A percentile compares a stretch with the other conserved stretches of the same genome.
Evolutionary conservation across 305 asterid species (phyloP).

Genomic region (Lippia alba): DNA sequence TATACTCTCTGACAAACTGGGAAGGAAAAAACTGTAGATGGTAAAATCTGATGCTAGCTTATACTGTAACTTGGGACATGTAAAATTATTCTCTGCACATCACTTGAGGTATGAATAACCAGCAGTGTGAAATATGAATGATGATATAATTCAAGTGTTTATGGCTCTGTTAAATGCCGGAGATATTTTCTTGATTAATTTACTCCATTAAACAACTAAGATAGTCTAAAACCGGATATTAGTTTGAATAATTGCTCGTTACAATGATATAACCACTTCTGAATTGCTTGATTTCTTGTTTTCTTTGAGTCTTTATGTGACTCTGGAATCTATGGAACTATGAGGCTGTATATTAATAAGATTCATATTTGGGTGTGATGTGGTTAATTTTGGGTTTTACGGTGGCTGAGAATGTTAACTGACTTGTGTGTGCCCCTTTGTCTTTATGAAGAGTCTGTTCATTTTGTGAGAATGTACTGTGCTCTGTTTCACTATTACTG

Average conservation of each 20-base stretch:
- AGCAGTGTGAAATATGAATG: no score
- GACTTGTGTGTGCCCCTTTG: not conserved
- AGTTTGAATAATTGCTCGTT: slow-evolving; percentile 2
- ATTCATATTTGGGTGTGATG: slow-evolving; percentile 6
- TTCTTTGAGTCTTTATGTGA: no score
- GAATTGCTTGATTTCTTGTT: not conserved
- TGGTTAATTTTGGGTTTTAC: not conserved
- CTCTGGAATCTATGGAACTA: no score
- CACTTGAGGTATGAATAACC: not conserved
- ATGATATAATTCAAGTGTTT: no score
- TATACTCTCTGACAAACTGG: slow-evolving; percentile 32
- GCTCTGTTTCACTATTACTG: not conserved
- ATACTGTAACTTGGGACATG: slow-evolving; percentile 16
- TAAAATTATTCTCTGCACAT: slow-evolving; percentile 17
- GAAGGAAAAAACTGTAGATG: not conserved
- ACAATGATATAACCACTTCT: not conserved
- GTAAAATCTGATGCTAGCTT: not conserved
- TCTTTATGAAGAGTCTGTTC: not conserved
- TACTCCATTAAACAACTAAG: not conserved
- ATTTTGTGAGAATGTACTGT: not conserved
- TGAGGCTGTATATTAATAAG: not conserved
- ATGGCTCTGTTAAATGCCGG: no score
- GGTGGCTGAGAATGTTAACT: no score
- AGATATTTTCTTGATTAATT: not conserved
- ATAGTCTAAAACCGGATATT: not conserved